A percentile compares a stretch with the other conserved stretches of the same genome.
Conservation (phyloP, 169 alveolate species). For the Amoebophrya sp. region DNA sequence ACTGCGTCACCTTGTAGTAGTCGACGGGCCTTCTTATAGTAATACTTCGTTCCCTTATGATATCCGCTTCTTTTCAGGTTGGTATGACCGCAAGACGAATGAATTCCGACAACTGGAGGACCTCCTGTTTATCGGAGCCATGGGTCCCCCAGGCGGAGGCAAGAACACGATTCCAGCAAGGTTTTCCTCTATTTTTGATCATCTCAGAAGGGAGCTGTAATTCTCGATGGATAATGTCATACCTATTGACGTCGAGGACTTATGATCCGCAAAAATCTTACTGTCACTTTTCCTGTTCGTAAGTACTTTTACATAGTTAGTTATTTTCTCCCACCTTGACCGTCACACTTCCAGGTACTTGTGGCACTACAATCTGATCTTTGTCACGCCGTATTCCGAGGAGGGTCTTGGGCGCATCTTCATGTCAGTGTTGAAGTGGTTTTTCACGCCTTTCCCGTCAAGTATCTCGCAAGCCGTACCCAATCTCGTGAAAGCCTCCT, state of each 20-base stretch:
- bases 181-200: too few relatives aligned
- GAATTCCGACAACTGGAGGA: constrained; percentile 73
- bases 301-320: too few relatives aligned
- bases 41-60: too few relatives aligned
- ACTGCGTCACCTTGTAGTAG: too few relatives aligned
- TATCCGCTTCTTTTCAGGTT: too few relatives aligned
- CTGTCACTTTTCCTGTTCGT: too few relatives aligned
- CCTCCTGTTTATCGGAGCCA: constrained; percentile 71
- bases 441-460: constrained; percentile 59
- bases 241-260: too few relatives aligned
- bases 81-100: constrained; percentile 66
- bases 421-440: constrained; percentile 57
- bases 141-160: constrained; percentile 92
- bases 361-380: constrained; percentile 72
- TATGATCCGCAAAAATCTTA: too few relatives aligned
- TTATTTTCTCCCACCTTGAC: too few relatives aligned
- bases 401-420: constrained; percentile 63
- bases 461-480: constrained; percentile 54
- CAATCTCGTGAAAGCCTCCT: constrained; percentile 56
- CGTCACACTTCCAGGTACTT: constrained; percentile 59
- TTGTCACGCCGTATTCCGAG: constrained; percentile 65
- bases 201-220: too few relatives aligned
- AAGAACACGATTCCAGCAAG: constrained; percentile 73
- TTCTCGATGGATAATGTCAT: too few relatives aligned
- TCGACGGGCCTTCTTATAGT: too few relatives aligned